These are phyloP conservation scores for Ceratocystis destructans DNA, from an alignment of 2,329 filamentous ascomycete genomes.

Conservation along the genomic window DNA sequence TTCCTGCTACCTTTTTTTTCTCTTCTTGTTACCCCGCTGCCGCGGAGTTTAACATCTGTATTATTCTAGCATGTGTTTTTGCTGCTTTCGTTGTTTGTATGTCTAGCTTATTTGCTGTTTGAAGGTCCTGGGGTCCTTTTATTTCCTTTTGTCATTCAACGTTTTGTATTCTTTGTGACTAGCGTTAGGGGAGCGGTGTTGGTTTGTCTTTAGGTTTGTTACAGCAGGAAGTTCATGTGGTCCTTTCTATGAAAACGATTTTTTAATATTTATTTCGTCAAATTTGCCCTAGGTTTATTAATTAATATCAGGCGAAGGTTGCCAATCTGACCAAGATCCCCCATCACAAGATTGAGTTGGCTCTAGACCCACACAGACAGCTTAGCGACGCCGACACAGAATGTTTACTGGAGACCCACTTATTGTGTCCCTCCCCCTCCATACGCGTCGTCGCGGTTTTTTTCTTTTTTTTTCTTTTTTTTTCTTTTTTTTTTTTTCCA, in stretches of 20 bases:
- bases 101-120: neutral
- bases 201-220: neutral
- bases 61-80: too few relatives aligned
- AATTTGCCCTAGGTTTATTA: too few relatives aligned
- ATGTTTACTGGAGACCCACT: neutral
- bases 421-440: neutral
- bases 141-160: neutral
- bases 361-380: too few relatives aligned
- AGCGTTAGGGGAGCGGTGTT: neutral
- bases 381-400: too few relatives aligned
- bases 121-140: neutral
- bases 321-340: too few relatives aligned
- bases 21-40: too few relatives aligned
- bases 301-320: too few relatives aligned
- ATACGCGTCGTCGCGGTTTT: neutral
- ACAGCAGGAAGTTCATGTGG: too few relatives aligned
- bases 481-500: neutral
- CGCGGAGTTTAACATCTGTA: too few relatives aligned
- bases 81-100: neutral
- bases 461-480: neutral
- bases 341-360: too few relatives aligned
- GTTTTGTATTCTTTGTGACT: neutral
- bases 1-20: too few relatives aligned
- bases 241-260: neutral
- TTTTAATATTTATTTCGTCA: neutral